Percentiles rank a stretch among this genome's conserved stretches.
phyloP scores from a whole-genome alignment of 495 filamentous ascomycete species.

The Penicillium subrubescens region DNA sequence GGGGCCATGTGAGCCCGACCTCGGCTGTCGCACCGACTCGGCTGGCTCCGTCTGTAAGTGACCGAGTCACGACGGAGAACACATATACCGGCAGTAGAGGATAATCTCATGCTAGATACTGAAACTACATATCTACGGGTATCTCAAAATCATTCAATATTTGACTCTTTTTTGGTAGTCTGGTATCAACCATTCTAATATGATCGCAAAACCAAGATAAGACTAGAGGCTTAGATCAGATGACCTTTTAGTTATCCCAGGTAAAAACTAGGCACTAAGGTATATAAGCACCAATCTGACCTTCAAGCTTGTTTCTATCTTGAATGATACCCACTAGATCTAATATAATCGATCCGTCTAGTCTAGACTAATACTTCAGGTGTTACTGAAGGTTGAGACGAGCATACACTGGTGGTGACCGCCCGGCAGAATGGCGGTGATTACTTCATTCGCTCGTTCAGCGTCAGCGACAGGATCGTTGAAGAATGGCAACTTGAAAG shows the following conservation, averaged over 20 bases:
- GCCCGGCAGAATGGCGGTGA: conserved; percentile 30
- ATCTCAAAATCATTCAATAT: background rate
- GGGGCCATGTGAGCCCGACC: conserved; percentile 35
- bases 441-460: conserved; percentile 30
- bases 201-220: background rate
- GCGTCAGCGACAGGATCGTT: conserved; percentile 19
- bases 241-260: background rate
- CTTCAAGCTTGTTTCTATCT: background rate
- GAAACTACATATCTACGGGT: background rate
- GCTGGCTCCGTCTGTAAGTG: conserved; percentile 6
- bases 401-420: background rate
- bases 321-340: background rate
- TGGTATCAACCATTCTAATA: background rate
- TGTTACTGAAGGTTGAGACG: background rate
- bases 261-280: background rate
- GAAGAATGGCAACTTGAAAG: conserved; percentile 14
- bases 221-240: background rate
- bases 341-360: background rate
- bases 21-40: conserved; percentile 34
- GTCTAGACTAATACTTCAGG: background rate
- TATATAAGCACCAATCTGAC: background rate
- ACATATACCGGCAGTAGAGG: background rate
- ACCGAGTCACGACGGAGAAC: background rate
- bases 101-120: background rate
- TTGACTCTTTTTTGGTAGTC: background rate